These are phyloP conservation scores for Fistulinella prunicolor DNA, from an alignment of 768 basidiomycete genomes.

Conservation along the genomic window DNA sequence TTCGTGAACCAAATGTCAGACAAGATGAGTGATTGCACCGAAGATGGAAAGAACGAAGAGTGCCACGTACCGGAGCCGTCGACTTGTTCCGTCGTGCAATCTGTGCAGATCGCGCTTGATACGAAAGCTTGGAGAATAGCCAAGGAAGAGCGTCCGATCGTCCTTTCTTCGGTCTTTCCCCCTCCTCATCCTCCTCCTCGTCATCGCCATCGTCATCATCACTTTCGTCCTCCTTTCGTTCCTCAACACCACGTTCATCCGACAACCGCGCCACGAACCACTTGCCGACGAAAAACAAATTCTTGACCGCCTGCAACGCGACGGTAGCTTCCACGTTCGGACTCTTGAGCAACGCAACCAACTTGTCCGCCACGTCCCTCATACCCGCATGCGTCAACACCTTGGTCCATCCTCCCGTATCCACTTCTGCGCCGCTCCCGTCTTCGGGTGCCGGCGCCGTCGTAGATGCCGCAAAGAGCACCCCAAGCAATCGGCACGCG, in stretches of 20 bases:
- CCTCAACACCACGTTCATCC: constrained; percentile 24
- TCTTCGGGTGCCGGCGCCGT: constrained; percentile 4
- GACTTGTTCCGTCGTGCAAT: constrained; percentile 63
- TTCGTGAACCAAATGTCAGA: constrained; percentile 1
- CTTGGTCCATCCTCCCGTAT: constrained; percentile 19
- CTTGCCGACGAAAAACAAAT: constrained; percentile 89
- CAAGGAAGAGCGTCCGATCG: constrained; percentile 69
- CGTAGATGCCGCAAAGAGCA: constrained; percentile 58
- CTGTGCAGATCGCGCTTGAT: constrained; percentile 74
- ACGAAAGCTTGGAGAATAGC: constrained; percentile 94
- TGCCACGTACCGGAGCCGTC: constrained; percentile 23
- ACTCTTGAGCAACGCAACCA: constrained; percentile 78
- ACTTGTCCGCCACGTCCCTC: constrained; percentile 68
- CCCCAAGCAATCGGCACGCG: constrained; percentile 71
- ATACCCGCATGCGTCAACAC: constrained; percentile 57
- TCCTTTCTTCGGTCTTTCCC: constrained; percentile 12
- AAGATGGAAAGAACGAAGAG: not conserved
- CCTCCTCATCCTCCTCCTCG: constrained; percentile 31
- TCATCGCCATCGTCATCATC: constrained; percentile 10
- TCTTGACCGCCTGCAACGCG: constrained; percentile 87
- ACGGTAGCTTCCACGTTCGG: constrained; percentile 68
- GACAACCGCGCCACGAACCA: constrained; percentile 54
- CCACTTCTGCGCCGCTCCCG: not conserved
- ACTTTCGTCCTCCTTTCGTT: constrained; percentile 22
- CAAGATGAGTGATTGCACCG: not conserved